Evolutionary conservation across 495 filamentous ascomycete genomes (phyloP), one percentile per base, ranked within the genome.

Genomic region (Aspergillus ostianus): DNA sequence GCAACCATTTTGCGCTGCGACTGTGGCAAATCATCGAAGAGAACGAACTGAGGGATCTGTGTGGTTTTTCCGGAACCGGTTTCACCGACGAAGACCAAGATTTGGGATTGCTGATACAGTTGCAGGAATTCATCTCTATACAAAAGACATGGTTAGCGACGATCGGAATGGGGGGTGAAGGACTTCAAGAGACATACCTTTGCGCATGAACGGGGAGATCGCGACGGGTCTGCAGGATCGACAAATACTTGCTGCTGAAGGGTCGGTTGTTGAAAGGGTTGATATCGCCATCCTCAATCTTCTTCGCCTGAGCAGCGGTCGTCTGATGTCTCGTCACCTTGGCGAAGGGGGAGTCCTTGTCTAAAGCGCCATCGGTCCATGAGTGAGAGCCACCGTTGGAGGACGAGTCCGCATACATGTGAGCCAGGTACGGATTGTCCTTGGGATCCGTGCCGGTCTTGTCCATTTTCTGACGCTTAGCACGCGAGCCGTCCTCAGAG

Each of bases 61-160:
- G 94, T 98, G 0, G 94, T 98, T 76, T 98, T 98, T 73, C 94
- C 94, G 64, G 94, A 98, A 87, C 94, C 94, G 3, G 94, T 98
- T 80, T 98, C 94, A 77, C 95, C 95, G 59, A 99, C 95, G 67
- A 99, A 96, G 67, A 99, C 94, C 26, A 99, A 83, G 61, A 98
- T 96, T 70, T 98, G 95, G 12, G 87, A 89, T 69, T 88, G 85
- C 61, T 98, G 95, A 74, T 94, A 99, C 64, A 93, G 82, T 64
- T 90, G 80, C 45, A 99, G 80, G 74, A 99, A 99, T 71, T 98
- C 92, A 73, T 94, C 88, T 70, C 93, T 92, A 3, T n/a, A 52
- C 6, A 32, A 8, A 15, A 1, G 26, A 27, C 27, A 29, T 15
- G 27, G 21, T 49, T 6, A 26, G 18, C 15, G 19, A 49, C 15